These are phyloP conservation scores for Ligustrum vulgare DNA, from an alignment of 257 asterid species.

Conservation along the genomic window DNA sequence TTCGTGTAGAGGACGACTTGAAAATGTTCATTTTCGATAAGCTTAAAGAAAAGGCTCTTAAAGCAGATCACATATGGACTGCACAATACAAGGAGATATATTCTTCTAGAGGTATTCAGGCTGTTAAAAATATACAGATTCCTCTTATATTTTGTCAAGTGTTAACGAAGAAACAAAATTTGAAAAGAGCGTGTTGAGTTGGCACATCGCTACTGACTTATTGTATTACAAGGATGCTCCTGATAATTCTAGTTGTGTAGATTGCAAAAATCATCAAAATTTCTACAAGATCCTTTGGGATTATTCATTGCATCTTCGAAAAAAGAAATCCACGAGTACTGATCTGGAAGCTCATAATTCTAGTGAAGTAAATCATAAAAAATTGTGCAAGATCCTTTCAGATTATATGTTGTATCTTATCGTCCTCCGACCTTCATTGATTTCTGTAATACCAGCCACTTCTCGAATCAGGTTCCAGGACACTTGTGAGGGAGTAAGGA, in stretches of 20 bases:
- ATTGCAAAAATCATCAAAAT: too few species aligned
- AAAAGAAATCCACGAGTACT: too few species aligned
- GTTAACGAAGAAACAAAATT: slow-evolving; percentile 7
- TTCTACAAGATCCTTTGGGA: too few species aligned
- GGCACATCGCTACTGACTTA: slow-evolving; percentile 30
- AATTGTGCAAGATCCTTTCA: slow-evolving; percentile 18
- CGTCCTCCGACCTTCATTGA: slow-evolving; percentile 22
- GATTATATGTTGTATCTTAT: slow-evolving; percentile 27
- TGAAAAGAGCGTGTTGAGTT: slow-evolving; percentile 17
- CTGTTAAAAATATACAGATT: too few species aligned
- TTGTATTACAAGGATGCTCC: not conserved
- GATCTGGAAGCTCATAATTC: too few species aligned
- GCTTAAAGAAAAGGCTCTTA: not conserved
- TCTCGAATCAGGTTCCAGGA: slow-evolving; percentile 21
- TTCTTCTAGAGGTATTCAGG: slow-evolving; percentile 20
- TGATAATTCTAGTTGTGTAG: too few species aligned
- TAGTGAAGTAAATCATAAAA: not conserved
- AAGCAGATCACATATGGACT: not conserved
- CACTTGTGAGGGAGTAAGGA: slow-evolving; percentile 23
- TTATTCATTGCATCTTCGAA: too few species aligned
- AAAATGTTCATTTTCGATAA: slow-evolving; percentile 8
- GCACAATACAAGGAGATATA: slow-evolving; percentile 14
- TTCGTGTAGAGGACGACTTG: not conserved
- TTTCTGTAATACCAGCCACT: slow-evolving; percentile 20
- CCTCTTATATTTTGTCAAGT: too few species aligned